Percentiles rank a stretch among this genome's conserved stretches.
Evolutionary conservation across 1,139 yeast species (phyloP).

Genomic region (Candida mesenterica): DNA sequence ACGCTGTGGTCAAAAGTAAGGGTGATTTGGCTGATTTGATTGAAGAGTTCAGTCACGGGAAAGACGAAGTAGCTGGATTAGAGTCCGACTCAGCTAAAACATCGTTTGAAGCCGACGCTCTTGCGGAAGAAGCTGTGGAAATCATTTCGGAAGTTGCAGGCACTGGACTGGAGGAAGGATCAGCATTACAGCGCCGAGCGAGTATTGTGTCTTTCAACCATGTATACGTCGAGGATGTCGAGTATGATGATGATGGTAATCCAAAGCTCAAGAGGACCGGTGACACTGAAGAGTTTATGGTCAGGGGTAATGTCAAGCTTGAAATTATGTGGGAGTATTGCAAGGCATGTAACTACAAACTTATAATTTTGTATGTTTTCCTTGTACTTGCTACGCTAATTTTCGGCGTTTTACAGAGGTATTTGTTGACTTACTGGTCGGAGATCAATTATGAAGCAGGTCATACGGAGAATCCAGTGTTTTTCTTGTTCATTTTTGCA

Average conservation of each 20-base stretch:
- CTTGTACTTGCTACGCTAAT: slow-evolving; percentile 22
- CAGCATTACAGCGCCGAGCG: slow-evolving; percentile 12
- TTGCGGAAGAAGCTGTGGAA: not conserved
- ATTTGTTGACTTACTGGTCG: slow-evolving; percentile 40
- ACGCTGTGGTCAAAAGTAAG: slow-evolving; percentile 18
- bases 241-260: slow-evolving; percentile 12
- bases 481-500: slow-evolving; percentile 28
- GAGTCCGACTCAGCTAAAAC: slow-evolving; percentile 6
- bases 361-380: slow-evolving; percentile 25
- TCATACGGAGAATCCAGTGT: slow-evolving; percentile 22
- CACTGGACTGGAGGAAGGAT: slow-evolving; percentile 6
- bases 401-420: slow-evolving; percentile 28
- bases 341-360: slow-evolving; percentile 34
- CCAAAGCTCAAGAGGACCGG: slow-evolving; percentile 20
- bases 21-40: slow-evolving; percentile 25
- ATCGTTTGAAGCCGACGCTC: no score
- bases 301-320: slow-evolving; percentile 35
- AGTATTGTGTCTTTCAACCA: slow-evolving; percentile 24
- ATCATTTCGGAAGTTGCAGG: not conserved
- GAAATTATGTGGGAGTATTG: slow-evolving; percentile 32
- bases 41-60: slow-evolving; percentile 24
- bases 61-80: slow-evolving; percentile 1
- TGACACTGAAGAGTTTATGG: slow-evolving; percentile 28
- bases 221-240: slow-evolving; percentile 19
- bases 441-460: slow-evolving; percentile 29